Percentiles rank a stretch among this genome's conserved stretches.
Evolutionary conservation across 164 flowering plant genomes (phyloP).

Genomic region (Piper betle): DNA sequence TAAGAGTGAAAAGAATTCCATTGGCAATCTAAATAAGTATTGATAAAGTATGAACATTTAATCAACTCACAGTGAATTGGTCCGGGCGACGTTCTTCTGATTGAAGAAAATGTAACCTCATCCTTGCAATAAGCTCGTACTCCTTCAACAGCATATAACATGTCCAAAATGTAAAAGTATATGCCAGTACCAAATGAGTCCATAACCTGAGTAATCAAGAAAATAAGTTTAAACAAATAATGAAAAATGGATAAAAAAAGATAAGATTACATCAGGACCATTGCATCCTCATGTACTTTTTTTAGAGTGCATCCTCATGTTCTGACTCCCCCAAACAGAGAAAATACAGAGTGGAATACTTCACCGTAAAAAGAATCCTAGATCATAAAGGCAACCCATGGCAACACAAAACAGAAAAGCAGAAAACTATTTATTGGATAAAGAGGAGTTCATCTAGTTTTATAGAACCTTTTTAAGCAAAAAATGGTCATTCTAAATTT

Average conservation of each 20-base stretch:
- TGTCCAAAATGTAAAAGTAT: constrained; percentile 74
- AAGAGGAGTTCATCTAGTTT: neutral
- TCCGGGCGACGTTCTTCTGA: constrained; percentile 67
- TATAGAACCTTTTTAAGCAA: neutral
- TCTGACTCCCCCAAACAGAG: neutral
- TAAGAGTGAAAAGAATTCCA: too few species aligned
- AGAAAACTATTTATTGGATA: neutral
- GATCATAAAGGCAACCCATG: neutral
- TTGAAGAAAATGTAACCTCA: constrained; percentile 78
- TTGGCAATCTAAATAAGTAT: neutral
- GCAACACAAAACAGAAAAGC: neutral
- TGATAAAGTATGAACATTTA: neutral
- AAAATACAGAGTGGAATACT: too few species aligned
- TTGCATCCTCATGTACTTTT: neutral
- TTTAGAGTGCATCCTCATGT: neutral
- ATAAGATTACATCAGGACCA: neutral
- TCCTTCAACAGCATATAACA: constrained; percentile 59
- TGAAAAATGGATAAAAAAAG: neutral
- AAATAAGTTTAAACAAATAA: too few species aligned
- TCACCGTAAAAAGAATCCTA: too few species aligned
- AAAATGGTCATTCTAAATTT: neutral
- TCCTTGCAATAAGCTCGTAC: constrained; percentile 48
- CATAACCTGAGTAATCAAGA: constrained; percentile 43
- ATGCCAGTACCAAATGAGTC: constrained; percentile 76
- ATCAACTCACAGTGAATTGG: constrained; percentile 60